These are phyloP conservation scores for Asterella californica DNA, from an alignment of 225 moss, liverwort and hornwort species.

Conservation along the genomic window DNA sequence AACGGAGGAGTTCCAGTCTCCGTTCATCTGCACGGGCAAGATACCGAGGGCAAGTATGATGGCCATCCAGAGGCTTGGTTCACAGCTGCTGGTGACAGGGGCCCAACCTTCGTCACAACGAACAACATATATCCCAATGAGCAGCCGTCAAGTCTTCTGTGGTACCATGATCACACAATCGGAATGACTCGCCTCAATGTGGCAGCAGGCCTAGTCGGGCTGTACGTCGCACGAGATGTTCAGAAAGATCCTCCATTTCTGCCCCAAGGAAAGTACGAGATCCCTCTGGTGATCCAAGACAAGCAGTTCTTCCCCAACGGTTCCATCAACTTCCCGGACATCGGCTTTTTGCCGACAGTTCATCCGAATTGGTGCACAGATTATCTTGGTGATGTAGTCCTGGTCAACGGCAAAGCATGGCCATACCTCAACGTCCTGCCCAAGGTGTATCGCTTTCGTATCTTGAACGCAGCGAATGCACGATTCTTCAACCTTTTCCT, in stretches of 20 bases:
- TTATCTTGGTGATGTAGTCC: slow-evolving; percentile 52
- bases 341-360: slow-evolving; percentile 29
- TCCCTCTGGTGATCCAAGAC: slow-evolving; percentile 41
- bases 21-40: slow-evolving; percentile 54
- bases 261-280: slow-evolving; percentile 12
- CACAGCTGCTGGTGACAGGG: no score
- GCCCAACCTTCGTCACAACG: no score
- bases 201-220: slow-evolving; percentile 41
- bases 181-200: slow-evolving; percentile 58
- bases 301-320: slow-evolving; percentile 49
- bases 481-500: slow-evolving; percentile 46
- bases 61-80: slow-evolving; percentile 58
- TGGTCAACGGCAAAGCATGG: slow-evolving; percentile 61
- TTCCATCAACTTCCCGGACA: slow-evolving; percentile 54
- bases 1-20: slow-evolving; percentile 50
- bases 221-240: slow-evolving; percentile 36
- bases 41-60: slow-evolving; percentile 41
- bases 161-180: slow-evolving; percentile 57
- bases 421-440: slow-evolving; percentile 39
- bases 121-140: slow-evolving; percentile 51
- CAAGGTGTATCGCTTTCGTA: slow-evolving; percentile 13
- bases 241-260: slow-evolving; percentile 10
- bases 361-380: slow-evolving; percentile 61
- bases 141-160: no score
- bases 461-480: slow-evolving; percentile 48